Evolutionary conservation across 345 rosid genomes (phyloP).

Genomic region (Dipteronia dyeriana): DNA sequence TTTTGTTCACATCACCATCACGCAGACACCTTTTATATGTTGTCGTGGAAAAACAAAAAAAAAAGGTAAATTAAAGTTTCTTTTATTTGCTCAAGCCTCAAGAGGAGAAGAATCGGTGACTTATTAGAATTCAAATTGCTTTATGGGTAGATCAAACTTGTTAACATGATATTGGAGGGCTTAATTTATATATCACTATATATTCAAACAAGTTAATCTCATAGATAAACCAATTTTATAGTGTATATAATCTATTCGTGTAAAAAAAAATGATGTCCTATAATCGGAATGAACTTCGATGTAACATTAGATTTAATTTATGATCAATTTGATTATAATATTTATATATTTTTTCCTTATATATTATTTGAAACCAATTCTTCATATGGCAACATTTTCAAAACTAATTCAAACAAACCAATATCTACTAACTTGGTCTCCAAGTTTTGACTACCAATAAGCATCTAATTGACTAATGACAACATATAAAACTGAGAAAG

Average conservation of each 20-base stretch:
- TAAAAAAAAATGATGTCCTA: too few species aligned
- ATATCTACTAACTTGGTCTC: conserved; percentile 1
- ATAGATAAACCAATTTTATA: neutral
- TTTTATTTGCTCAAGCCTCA: neutral
- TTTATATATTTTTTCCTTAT: too few species aligned
- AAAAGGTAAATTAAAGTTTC: neutral
- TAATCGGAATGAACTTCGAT: too few species aligned
- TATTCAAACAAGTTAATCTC: neutral
- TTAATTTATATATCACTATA: too few species aligned
- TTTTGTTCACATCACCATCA: conserved; percentile 8
- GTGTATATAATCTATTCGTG: neutral
- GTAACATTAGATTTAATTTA: too few species aligned
- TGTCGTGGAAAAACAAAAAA: neutral
- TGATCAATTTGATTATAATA: too few species aligned
- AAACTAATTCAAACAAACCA: conserved; percentile 13
- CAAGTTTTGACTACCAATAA: neutral
- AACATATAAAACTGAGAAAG: too few species aligned
- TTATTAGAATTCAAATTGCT: neutral
- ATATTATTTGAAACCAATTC: too few species aligned
- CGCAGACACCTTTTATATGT: neutral
- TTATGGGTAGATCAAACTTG: neutral
- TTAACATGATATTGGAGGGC: neutral
- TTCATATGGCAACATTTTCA: neutral
- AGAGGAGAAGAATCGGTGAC: neutral
- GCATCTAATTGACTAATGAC: neutral